Conservation (phyloP, 108 stramenopile species). For the Conticribra guillardii region DNA sequence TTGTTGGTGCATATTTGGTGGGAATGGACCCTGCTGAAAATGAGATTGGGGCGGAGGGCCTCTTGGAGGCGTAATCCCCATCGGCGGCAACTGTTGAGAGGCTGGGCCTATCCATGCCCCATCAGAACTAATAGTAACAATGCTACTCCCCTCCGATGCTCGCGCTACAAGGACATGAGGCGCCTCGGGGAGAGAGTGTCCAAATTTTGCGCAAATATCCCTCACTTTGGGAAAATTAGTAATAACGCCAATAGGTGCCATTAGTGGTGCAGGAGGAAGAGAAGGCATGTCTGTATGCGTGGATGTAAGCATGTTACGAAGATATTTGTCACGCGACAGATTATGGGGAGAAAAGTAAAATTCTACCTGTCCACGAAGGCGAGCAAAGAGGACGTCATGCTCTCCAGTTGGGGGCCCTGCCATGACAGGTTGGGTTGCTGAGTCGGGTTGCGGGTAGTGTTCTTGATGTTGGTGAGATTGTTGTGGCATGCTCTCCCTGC, state of each 20-base stretch:
- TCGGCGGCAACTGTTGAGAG: slow-evolving; percentile 37
- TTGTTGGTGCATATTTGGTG: slow-evolving; percentile 20
- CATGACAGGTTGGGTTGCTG: background rate
- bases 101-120: slow-evolving; percentile 60
- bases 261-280: slow-evolving; percentile 20
- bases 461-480: no score
- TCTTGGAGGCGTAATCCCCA: slow-evolving; percentile 16
- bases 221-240: slow-evolving; percentile 66
- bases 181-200: slow-evolving; percentile 18
- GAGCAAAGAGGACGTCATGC: slow-evolving; percentile 27
- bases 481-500: no score
- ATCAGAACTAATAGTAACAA: slow-evolving; percentile 54
- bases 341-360: slow-evolving; percentile 73
- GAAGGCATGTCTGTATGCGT: slow-evolving; percentile 48
- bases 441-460: background rate
- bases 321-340: slow-evolving; percentile 55
- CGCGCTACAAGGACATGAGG: slow-evolving; percentile 31
- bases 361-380: slow-evolving; percentile 58
- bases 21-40: slow-evolving; percentile 29
- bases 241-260: slow-evolving; percentile 54
- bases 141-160: slow-evolving; percentile 47
- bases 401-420: background rate
- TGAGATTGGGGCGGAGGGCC: slow-evolving; percentile 20
- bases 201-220: slow-evolving; percentile 46
- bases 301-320: slow-evolving; percentile 54